Conservation (phyloP, 164 flowering plant species). For the Platanus orientalis region DNA sequence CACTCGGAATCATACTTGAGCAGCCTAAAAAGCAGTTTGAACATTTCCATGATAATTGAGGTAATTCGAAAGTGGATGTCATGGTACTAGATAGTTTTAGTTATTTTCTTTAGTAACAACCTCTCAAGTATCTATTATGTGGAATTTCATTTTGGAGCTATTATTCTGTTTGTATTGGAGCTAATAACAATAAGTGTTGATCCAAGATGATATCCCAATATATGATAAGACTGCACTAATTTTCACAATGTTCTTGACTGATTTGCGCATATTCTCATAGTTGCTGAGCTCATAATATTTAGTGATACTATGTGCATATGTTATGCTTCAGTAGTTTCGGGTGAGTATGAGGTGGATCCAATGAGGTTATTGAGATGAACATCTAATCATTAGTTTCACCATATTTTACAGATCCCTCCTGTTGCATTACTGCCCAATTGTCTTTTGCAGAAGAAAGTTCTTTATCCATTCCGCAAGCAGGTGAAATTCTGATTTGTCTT, state of each 20-base stretch:
- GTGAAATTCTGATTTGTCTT: constrained; percentile 23
- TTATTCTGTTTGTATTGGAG: background rate
- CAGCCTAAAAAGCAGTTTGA: constrained; percentile 64
- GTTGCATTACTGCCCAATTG: constrained; percentile 86
- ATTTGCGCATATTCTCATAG: too few relatives aligned
- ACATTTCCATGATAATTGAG: constrained; percentile 73
- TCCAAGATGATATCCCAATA: background rate
- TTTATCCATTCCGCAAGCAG: constrained; percentile 87
- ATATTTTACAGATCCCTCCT: constrained; percentile 70
- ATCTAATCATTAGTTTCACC: background rate
- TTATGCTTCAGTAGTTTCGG: background rate
- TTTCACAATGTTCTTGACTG: too few relatives aligned
- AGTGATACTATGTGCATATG: background rate
- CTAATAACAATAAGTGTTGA: background rate
- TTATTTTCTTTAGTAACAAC: background rate
- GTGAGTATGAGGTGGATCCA: background rate
- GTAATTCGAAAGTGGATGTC: constrained; percentile 25
- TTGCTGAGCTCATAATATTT: background rate
- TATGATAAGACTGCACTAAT: background rate
- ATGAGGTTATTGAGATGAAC: background rate
- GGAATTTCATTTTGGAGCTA: background rate
- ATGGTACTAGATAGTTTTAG: background rate
- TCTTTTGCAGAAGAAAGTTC: constrained; percentile 67
- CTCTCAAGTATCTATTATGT: too few relatives aligned
- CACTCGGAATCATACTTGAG: constrained; percentile 73